Percentiles rank a stretch among this genome's conserved stretches.
Evolutionary conservation across 768 basidiomycete genomes (phyloP).

Genomic region (Termitomyces sp.): DNA sequence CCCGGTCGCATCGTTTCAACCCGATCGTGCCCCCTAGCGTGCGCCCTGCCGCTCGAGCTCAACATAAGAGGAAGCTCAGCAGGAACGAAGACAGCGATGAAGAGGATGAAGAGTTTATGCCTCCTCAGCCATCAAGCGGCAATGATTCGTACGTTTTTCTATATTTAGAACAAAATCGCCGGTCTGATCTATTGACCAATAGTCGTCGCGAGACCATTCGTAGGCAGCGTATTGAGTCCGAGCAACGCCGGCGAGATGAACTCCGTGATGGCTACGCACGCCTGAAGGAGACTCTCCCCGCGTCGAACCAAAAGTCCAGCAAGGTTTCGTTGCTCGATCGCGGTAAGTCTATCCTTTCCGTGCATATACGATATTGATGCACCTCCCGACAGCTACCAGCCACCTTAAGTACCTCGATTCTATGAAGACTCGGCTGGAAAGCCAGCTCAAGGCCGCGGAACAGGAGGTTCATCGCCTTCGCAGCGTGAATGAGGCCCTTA

Average conservation of each 20-base stretch:
- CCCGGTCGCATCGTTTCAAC: slow-evolving; percentile 75
- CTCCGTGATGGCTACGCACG: slow-evolving; percentile 88
- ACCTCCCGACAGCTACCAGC: slow-evolving; percentile 51
- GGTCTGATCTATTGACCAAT: slow-evolving; percentile 1
- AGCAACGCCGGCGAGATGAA: slow-evolving; percentile 88
- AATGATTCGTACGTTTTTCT: slow-evolving; percentile 45
- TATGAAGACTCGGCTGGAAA: slow-evolving; percentile 69
- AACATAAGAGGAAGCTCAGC: slow-evolving; percentile 37
- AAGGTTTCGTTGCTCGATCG: slow-evolving; percentile 89
- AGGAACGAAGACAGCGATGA: slow-evolving; percentile 67
- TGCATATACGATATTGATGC: slow-evolving; percentile 7
- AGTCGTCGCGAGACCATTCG: slow-evolving; percentile 86
- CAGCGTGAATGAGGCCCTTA: slow-evolving; percentile 84
- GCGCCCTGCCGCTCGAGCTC: slow-evolving; percentile 43
- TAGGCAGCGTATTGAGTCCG: slow-evolving; percentile 89
- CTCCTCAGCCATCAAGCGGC: slow-evolving; percentile 32
- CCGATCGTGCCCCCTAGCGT: slow-evolving; percentile 58
- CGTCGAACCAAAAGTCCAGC: slow-evolving; percentile 89
- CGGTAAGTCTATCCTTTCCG: slow-evolving; percentile 35
- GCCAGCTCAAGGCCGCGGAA: slow-evolving; percentile 72
- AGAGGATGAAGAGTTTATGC: slow-evolving; percentile 71
- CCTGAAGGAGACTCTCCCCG: slow-evolving; percentile 85
- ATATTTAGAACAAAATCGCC: background rate
- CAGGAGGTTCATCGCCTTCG: slow-evolving; percentile 76
- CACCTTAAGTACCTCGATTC: slow-evolving; percentile 87